These are phyloP conservation scores for Orbilia ellipsospora DNA, from an alignment of 2,329 filamentous ascomycete genomes.

Conservation along the genomic window DNA sequence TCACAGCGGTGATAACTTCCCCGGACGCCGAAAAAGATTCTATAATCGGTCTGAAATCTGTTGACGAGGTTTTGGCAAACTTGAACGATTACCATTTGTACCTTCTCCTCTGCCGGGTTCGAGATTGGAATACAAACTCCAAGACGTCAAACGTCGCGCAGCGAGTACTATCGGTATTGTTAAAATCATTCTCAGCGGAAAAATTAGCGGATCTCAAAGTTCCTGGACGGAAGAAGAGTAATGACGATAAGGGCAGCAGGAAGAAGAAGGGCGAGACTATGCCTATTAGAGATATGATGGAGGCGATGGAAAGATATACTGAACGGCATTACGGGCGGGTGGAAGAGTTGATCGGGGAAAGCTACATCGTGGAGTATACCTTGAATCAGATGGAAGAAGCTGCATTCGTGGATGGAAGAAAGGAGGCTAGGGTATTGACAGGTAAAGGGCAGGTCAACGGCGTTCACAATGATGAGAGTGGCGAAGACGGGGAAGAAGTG, in stretches of 20 bases:
- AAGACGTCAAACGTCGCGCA: conserved; percentile 87
- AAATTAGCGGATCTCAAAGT: conserved; percentile 76
- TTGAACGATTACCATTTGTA: conserved; percentile 88
- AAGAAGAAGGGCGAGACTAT: conserved; percentile 60
- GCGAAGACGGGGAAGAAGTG: conserved; percentile 18
- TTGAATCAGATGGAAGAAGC: conserved; percentile 60
- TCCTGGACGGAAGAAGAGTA: conserved; percentile 58
- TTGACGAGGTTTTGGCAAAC: conserved; percentile 83
- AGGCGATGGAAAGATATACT: conserved; percentile 88
- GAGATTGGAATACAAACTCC: conserved; percentile 98
- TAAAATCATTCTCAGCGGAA: conserved; percentile 82
- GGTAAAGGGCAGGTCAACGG: conserved; percentile 31
- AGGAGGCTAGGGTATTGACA: conserved; percentile 19
- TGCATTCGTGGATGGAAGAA: conserved; percentile 42
- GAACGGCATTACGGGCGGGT: conserved; percentile 91
- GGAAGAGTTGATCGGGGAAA: conserved; percentile 92
- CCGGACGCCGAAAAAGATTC: conserved; percentile 62
- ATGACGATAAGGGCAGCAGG: conserved; percentile 58
- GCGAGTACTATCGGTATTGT: conserved; percentile 80
- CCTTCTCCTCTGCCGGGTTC: conserved; percentile 79
- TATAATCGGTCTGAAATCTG: conserved; percentile 67
- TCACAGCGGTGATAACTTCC: conserved; percentile 78
- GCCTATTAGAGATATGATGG: conserved; percentile 79
- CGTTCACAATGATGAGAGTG: conserved; percentile 17
- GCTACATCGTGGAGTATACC: conserved; percentile 93